A percentile compares a stretch with the other conserved stretches of the same genome.
Evolutionary conservation across 257 asterid genomes (phyloP).

Genomic region (Handroanthus guayacan): DNA sequence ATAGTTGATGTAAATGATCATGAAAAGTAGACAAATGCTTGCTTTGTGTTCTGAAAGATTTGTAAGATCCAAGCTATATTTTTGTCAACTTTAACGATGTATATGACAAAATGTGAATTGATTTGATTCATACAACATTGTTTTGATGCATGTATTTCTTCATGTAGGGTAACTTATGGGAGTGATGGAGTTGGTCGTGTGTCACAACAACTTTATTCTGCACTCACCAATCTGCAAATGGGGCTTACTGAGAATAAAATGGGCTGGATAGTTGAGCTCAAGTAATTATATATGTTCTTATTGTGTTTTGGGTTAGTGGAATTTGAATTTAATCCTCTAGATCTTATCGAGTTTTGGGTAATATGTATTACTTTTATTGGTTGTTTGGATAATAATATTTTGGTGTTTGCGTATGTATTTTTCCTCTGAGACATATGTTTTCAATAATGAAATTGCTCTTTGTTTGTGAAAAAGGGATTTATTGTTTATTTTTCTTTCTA

Average conservation of each 20-base stretch:
- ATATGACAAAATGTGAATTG: neutral
- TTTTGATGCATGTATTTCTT: neutral
- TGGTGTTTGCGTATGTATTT: constrained; percentile 16
- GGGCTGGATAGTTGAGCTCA: constrained; percentile 79
- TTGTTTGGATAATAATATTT: neutral
- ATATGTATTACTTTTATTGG: neutral
- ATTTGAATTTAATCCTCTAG: neutral
- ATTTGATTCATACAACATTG: neutral
- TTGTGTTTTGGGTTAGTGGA: constrained; percentile 21
- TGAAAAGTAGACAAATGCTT: neutral
- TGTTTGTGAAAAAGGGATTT: neutral
- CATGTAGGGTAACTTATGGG: constrained; percentile 75
- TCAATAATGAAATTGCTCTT: neutral
- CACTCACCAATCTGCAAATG: constrained; percentile 89
- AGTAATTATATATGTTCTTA: constrained; percentile 39
- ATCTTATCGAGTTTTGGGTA: neutral
- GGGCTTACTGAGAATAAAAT: constrained; percentile 80
- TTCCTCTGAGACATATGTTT: neutral
- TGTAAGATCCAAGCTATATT: neutral
- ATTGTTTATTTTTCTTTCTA: neutral
- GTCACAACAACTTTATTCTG: constrained; percentile 79
- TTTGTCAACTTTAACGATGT: neutral
- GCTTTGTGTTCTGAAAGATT: neutral
- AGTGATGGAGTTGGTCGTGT: constrained; percentile 76
- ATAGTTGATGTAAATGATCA: neutral